A percentile compares a stretch with the other conserved stretches of the same genome.
Conservation (phyloP, 1,284 basidiomycete species). For the Moesziomyces aphidis region DNA sequence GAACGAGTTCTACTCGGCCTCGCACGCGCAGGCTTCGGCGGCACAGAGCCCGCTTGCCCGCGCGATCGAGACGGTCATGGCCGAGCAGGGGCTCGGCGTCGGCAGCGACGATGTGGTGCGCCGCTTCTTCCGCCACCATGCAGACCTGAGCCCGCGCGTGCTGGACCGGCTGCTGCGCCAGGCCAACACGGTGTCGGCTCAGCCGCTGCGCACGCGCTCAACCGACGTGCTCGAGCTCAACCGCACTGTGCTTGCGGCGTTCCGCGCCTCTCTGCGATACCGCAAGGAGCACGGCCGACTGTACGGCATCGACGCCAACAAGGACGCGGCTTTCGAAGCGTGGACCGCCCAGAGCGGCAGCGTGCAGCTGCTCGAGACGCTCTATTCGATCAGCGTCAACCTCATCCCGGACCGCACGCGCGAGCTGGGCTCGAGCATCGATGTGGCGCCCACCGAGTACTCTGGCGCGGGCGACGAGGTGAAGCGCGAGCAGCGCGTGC, state of each 20-base stretch:
- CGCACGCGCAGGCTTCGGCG: slow-evolving; percentile 16
- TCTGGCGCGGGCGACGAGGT: slow-evolving; percentile 54
- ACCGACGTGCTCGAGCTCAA: slow-evolving; percentile 74
- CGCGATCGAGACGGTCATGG: slow-evolving; percentile 76
- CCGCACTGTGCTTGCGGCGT: slow-evolving; percentile 76
- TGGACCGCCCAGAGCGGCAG: slow-evolving; percentile 83
- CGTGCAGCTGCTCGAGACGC: slow-evolving; percentile 78
- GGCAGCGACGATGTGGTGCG: slow-evolving; percentile 79
- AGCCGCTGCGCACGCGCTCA: slow-evolving; percentile 22
- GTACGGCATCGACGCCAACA: slow-evolving; percentile 77
- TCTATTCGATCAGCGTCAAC: slow-evolving; percentile 78
- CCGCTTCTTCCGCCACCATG: slow-evolving; percentile 82
- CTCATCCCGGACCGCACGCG: slow-evolving; percentile 71
- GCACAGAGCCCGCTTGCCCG: slow-evolving; percentile 66
- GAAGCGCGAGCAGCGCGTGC: slow-evolving; percentile 57
- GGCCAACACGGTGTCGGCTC: slow-evolving; percentile 15
- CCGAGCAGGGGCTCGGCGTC: slow-evolving; percentile 67
- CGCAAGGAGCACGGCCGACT: slow-evolving; percentile 77
- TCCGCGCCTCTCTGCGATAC: slow-evolving; percentile 79
- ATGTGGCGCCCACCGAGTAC: slow-evolving; percentile 61
- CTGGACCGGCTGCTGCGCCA: slow-evolving; percentile 41
- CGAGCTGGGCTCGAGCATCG: slow-evolving; percentile 70
- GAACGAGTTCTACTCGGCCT: slow-evolving; percentile 71
- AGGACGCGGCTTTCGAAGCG: slow-evolving; percentile 75
- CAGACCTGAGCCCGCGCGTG: slow-evolving; percentile 66